Base-by-base conservation (phyloP, 805 yeast species). In the Lipomyces orientalis region DNA sequence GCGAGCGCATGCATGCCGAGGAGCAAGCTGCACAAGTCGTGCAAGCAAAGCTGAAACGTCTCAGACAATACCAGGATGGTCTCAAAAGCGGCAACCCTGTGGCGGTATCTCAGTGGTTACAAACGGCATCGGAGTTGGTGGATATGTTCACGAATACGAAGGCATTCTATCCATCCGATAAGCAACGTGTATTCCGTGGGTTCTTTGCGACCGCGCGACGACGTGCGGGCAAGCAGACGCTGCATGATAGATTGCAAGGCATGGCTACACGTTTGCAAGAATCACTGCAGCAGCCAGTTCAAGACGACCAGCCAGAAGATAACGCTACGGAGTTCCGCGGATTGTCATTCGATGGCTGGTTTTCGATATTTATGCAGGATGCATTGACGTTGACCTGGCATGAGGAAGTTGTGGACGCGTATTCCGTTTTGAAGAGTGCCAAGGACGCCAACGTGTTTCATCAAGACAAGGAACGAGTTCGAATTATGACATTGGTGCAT, bases 101-200 rank as follows among this genome's bases (percentile, higher is more conserved):
- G n/a, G 90, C 95, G 0, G 84, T 87, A 1, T 81, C 84, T 7
- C 85, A 91, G 1, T 95, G 98, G 98, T 84, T 91, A 71, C 91
- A 91, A 68, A 81, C 88, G 4, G 97, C 94, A 0, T 85, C 91
- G 1, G 97, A 90, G 71, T 82, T 95, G 61, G 87, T 94, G 54
- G 97, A 93, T 74, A 86, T 90, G 67, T 93, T 95, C 75, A 86
- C 90, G 33, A 85, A 88, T 64, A 92, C 91, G 12, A 84, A 88
- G 69, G 87, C 87, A 73, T 91, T 95, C 71, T 93, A 91, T 74
- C 90, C 93, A 0, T 84, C 87, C 60, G 96, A 91, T 73, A 85
- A 89, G 65, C 88, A 88, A 12, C 86, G 88, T 61, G 83, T 84
- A 25, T 90, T 90, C 75, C 87, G 86, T 58, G 93, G 93, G 19